Evolutionary conservation across 495 filamentous ascomycete genomes (phyloP), one percentile per base, ranked within the genome.

Genomic region (Penicillium flavigenum): DNA sequence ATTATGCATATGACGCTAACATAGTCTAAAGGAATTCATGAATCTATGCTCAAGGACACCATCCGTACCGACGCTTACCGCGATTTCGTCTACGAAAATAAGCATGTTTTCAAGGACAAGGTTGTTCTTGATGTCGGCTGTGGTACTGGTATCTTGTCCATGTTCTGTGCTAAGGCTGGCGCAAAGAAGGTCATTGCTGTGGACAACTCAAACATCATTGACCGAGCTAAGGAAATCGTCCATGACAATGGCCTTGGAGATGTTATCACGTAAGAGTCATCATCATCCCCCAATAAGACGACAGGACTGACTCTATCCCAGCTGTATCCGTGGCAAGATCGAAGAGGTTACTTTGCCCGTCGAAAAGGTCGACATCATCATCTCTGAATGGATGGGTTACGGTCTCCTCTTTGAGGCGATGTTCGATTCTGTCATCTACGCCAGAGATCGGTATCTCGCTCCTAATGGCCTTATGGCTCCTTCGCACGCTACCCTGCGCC

Each of bases 341-440:
- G 92, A 97, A 71, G 93, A 96, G 67, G 86, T 96, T 39, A 79
- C 81, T 34, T 63, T 95, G 50, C 90, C 90, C 1, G 88, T 91
- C 59, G 79, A 83, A 55, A 80, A 93, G 68, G 92, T 97, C 46
- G 92, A 97, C 63, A 92, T 97, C 70, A 96, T 97, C 62, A 86
- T 97, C 54, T 96, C 91, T 2, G 92, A 97, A 70, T 97, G 92
- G 92, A 97, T 97, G 92, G 92, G 92, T 5, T 97, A 97, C 69
- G 88, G 89, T 68, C 79, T 97, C 5, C 82, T 97, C 8, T 97
- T 94, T 69, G 92, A 97, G 79, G 87, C 86, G 63, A 97, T 97
- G 92, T 82, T 97, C 59, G 91, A 96, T 72, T 95, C 91, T 10
- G 92, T 97, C 32, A 77, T 97, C 47, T 91, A 88, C 58, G 92